A percentile compares a stretch with the other conserved stretches of the same genome.
These are phyloP conservation scores for Claviceps capensis DNA, from an alignment of 2,329 filamentous ascomycete species.

Conservation along the genomic window DNA sequence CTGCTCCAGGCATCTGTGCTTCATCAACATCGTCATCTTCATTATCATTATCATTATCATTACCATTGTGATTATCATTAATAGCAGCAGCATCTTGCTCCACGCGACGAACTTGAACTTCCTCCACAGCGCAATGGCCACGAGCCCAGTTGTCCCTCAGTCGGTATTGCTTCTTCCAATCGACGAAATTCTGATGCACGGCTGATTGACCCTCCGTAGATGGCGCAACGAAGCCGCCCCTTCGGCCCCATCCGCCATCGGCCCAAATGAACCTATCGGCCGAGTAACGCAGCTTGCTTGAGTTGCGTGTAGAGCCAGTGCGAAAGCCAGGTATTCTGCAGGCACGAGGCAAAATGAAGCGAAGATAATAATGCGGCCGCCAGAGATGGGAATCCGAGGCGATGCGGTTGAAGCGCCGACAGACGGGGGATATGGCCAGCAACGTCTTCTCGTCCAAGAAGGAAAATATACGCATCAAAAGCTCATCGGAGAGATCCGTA, in stretches of 20 bases:
- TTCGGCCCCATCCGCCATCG: slow-evolving; percentile 24
- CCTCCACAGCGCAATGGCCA: slow-evolving; percentile 67
- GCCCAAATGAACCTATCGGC: slow-evolving; percentile 31
- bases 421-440: slow-evolving; percentile 50
- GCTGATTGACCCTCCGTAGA: neutral
- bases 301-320: slow-evolving; percentile 15
- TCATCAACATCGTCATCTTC: slow-evolving; percentile 16
- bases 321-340: slow-evolving; percentile 58
- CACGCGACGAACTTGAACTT: slow-evolving; percentile 45
- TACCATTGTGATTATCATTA: slow-evolving; percentile 16
- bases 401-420: slow-evolving; percentile 58
- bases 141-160: slow-evolving; percentile 82
- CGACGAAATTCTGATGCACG: slow-evolving; percentile 26
- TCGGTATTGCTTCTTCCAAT: slow-evolving; percentile 86
- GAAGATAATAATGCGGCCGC: slow-evolving; percentile 77
- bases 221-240: slow-evolving; percentile 17
- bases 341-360: slow-evolving; percentile 73
- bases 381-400: slow-evolving; percentile 77
- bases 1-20: slow-evolving; percentile 5
- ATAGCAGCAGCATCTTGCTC: slow-evolving; percentile 14
- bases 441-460: slow-evolving; percentile 59
- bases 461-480: slow-evolving; percentile 72
- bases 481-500: slow-evolving; percentile 69
- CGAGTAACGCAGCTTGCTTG: slow-evolving; percentile 29
- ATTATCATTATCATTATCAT: neutral